Conservation (phyloP, 306 rosid genomes). For the Casuarina cunninghamiana region DNA sequence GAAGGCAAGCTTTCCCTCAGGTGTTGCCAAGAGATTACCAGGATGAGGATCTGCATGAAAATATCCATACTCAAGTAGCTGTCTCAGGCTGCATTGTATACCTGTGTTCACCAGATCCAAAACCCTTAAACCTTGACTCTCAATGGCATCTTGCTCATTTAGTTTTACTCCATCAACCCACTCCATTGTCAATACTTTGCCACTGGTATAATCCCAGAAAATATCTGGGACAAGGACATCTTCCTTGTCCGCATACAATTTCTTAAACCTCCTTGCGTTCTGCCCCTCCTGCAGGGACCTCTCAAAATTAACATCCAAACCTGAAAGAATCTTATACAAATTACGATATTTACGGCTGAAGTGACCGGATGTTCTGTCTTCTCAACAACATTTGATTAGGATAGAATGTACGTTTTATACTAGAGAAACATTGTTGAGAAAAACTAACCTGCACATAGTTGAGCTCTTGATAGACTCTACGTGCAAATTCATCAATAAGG, state of each 20-base stretch:
- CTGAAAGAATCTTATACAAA: conserved; percentile 37
- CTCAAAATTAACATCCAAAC: conserved; percentile 85
- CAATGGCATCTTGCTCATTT: conserved; percentile 86
- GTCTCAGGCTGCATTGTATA: conserved; percentile 93
- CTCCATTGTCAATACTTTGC: conserved; percentile 86
- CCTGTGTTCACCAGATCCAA: conserved; percentile 84
- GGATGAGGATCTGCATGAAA: conserved; percentile 99
- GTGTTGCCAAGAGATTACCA: conserved; percentile 96
- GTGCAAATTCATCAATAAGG: conserved; percentile 86
- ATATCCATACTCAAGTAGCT: conserved; percentile 89
- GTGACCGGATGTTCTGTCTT: conserved; percentile 8
- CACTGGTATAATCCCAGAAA: conserved; percentile 90
- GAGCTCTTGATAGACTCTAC: conserved; percentile 93
- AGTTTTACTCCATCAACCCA: conserved; percentile 96
- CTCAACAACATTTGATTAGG: conserved; percentile 2
- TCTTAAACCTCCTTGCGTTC: conserved; percentile 86
- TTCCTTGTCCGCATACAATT: conserved; percentile 89
- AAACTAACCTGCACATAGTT: conserved; percentile 91
- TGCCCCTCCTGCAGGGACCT: conserved; percentile 96
- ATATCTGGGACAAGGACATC: conserved; percentile 83
- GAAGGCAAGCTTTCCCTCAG: conserved; percentile 95
- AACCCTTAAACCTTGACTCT: conserved; percentile 83
- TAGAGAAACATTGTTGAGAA: conserved; percentile 17
- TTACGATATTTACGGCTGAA: conserved; percentile 4
- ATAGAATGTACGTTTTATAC: conserved; percentile 6